phyloP scores from a whole-genome alignment of 306 rosid species.

The Luffa aegyptiaca region DNA sequence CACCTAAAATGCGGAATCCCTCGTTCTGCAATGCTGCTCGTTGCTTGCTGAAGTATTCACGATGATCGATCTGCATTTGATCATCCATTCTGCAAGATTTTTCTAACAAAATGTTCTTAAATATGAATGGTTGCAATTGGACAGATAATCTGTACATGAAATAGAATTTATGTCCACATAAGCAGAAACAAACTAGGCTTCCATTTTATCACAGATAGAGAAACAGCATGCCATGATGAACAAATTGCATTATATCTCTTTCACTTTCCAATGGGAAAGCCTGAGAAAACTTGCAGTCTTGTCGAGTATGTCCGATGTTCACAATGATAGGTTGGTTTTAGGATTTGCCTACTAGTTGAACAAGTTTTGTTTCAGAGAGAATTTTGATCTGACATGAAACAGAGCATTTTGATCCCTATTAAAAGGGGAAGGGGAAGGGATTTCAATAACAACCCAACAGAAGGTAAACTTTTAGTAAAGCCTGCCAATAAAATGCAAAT shows the following conservation, averaged over 20 bases:
- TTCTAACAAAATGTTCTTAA: not conserved
- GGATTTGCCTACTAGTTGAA: not conserved
- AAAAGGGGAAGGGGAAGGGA: not conserved
- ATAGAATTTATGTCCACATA: not conserved
- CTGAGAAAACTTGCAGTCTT: not conserved
- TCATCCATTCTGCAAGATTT: constrained; percentile 47
- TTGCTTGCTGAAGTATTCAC: constrained; percentile 35
- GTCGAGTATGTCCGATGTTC: not conserved
- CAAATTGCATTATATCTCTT: not conserved
- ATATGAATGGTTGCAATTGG: not conserved
- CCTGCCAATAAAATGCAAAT: not conserved
- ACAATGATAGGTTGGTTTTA: not conserved
- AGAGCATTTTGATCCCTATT: not conserved
- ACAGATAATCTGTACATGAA: not conserved
- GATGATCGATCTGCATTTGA: constrained; percentile 29
- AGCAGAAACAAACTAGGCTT: not conserved
- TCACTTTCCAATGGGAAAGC: not conserved
- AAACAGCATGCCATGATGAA: not conserved
- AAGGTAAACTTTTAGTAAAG: not conserved
- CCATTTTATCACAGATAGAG: not conserved
- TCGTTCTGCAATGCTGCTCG: constrained; percentile 29
- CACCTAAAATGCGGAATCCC: constrained; percentile 38
- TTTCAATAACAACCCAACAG: not conserved
- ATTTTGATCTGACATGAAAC: not conserved
- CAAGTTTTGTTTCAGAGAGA: not conserved